Evolutionary conservation across 108 stramenopile genomes (phyloP), one percentile per base, ranked within the genome.

Genomic region (Schizochytrium sp.): DNA sequence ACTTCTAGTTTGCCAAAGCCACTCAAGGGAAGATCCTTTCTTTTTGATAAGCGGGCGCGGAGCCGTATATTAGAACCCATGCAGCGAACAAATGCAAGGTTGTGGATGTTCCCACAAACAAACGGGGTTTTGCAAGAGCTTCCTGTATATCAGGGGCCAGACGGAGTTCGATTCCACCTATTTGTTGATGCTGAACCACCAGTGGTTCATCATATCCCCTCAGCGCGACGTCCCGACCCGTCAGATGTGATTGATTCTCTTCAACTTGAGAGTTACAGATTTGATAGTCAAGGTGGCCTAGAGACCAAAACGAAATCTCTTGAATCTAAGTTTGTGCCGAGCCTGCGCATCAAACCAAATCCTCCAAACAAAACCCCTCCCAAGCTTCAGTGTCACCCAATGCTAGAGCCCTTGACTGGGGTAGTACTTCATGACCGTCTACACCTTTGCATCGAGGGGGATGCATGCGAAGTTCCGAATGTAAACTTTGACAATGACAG

Each of bases 141-240:
- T 10, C 76, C 76, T n/a, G 53, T 55, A 1, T 83, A 55, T 40
- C 50, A 83, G 3, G 76, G 50, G 15, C 76, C 76, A 10, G 76
- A 83, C 40, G 76, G 76, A 10, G 50, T 55, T 83, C 47, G 53
- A 7, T 83, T 83, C 28, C 76, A 83, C 76, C 76, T 83, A 7
- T 83, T 83, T 42, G 50, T 83, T 10, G 50, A 83, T 13, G 76
- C 76, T 7, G 76, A 69, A 44, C 64, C 64, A 38, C 64, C 12
- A 7, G 64, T 69, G 19, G 64, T 28, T 8, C 64, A 69, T 15
- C 28, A 69, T 44, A 69, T 69, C 44, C 64, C 64, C 28, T 69
- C 64, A 44, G 64, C 64, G 64, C 64, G 64, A 44, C 64, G 64
- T 15, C 64, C 64, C 7, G 64, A 69, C 28, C 64, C 64, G 64